Conservation (phyloP, 2,329 filamentous ascomycete genomes). For the Epichloe sibirici region DNA sequence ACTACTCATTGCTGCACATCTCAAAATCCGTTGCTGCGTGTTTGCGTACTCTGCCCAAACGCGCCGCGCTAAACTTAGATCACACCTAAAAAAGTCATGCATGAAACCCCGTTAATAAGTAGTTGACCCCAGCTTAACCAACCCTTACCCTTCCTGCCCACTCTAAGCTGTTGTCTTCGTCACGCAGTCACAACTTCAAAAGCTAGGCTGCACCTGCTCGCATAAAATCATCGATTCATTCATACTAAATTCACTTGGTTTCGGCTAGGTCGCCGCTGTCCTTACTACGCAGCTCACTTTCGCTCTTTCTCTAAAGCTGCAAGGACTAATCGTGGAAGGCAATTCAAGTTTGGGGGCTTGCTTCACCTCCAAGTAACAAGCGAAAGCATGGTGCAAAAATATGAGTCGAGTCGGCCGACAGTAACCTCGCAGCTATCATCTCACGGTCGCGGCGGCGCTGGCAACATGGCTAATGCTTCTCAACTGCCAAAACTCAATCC, state of each 20-base stretch:
- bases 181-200: not conserved
- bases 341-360: not conserved
- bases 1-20: too few relatives aligned
- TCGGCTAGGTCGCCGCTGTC: too few relatives aligned
- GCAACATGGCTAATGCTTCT: conserved; percentile 52
- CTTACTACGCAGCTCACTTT: too few relatives aligned
- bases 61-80: too few relatives aligned
- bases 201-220: too few relatives aligned
- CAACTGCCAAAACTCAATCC: conserved; percentile 40
- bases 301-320: too few relatives aligned
- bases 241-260: too few relatives aligned
- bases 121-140: not conserved
- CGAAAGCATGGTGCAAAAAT: conserved; percentile 1
- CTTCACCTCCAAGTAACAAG: not conserved
- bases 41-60: too few relatives aligned
- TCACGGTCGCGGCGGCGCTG: conserved; percentile 68
- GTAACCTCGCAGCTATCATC: conserved; percentile 35
- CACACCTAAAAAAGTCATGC: not conserved
- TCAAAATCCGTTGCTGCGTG: too few relatives aligned
- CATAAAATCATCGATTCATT: too few relatives aligned
- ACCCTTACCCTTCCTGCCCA: not conserved
- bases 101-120: not conserved
- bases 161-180: not conserved
- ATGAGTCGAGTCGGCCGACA: not conserved
- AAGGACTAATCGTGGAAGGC: too few relatives aligned